Conservation (phyloP, 441 rosid genomes). For the Pelargonium myrrhifolium region DNA sequence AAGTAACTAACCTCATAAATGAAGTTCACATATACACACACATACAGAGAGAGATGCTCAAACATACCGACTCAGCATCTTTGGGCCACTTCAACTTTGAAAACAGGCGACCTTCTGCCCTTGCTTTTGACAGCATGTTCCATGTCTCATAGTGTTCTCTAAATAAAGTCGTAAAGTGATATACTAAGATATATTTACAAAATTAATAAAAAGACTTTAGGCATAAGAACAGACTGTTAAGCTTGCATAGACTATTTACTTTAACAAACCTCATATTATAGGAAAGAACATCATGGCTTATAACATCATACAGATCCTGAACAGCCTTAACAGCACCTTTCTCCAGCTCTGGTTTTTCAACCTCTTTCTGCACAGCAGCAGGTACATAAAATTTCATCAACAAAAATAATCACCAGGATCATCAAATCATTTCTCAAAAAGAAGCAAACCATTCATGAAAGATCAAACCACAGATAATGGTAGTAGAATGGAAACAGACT, state of each 20-base stretch:
- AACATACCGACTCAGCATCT: constrained; percentile 74
- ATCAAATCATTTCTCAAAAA: background rate
- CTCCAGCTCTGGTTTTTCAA: constrained; percentile 57
- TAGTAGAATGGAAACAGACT: too few species aligned
- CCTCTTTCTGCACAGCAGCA: constrained; percentile 58
- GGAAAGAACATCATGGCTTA: constrained; percentile 67
- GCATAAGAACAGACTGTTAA: background rate
- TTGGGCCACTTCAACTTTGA: constrained; percentile 88
- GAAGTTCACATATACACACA: background rate
- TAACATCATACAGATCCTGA: constrained; percentile 95
- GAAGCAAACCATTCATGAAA: background rate
- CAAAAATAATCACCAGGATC: constrained; percentile 3
- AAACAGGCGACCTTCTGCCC: constrained; percentile 81
- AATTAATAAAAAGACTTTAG: constrained; percentile 8
- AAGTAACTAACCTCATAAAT: constrained; percentile 16
- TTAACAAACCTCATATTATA: constrained; percentile 59
- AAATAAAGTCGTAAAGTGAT: constrained; percentile 20
- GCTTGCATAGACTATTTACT: background rate
- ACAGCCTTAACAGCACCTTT: constrained; percentile 89
- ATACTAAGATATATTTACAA: background rate
- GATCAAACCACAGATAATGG: too few species aligned
- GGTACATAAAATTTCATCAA: constrained; percentile 3
- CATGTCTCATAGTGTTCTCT: constrained; percentile 80
- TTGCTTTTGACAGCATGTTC: constrained; percentile 66
- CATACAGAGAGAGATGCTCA: constrained; percentile 10